Percentiles rank a stretch among this genome's conserved stretches.
These are phyloP conservation scores for Yarrowia sp. DNA, from an alignment of 805 yeast species.

Conservation along the genomic window DNA sequence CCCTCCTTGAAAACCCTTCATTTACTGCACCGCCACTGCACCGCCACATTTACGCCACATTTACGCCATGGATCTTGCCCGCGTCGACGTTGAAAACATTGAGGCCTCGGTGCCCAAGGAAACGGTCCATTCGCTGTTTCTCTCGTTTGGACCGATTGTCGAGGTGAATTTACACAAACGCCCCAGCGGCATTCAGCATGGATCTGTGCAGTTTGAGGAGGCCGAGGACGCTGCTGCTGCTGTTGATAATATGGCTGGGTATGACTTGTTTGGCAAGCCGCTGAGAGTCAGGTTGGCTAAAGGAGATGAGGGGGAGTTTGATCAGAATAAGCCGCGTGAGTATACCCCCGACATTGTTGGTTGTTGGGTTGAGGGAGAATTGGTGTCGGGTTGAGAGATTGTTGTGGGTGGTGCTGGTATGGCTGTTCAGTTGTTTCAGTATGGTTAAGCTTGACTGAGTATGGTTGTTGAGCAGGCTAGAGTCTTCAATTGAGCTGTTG, in stretches of 20 bases:
- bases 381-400: too few relatives aligned
- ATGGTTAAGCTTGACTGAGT: too few relatives aligned
- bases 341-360: background rate
- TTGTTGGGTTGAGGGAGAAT: background rate
- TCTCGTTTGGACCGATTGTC: conserved; percentile 39
- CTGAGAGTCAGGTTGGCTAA: conserved; percentile 33
- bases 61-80: background rate
- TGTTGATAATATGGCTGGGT: conserved; percentile 38
- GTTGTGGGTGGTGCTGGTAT: too few relatives aligned
- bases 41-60: conserved; percentile 13
- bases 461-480: too few relatives aligned
- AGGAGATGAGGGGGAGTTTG: conserved; percentile 28
- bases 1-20: background rate
- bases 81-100: conserved; percentile 27
- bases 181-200: conserved; percentile 32
- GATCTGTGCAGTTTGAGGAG: conserved; percentile 36
- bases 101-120: conserved; percentile 31
- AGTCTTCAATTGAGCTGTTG: too few relatives aligned
- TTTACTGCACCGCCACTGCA: conserved; percentile 16
- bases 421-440: too few relatives aligned
- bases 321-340: conserved; percentile 31
- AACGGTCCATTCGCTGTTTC: conserved; percentile 33
- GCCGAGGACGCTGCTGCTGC: conserved; percentile 40
- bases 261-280: conserved; percentile 34
- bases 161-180: conserved; percentile 31